Percentiles rank a stretch among this genome's conserved stretches.
Evolutionary conservation across 768 basidiomycete genomes (phyloP).

Genomic region (Trichaptum fuscoviolaceum): DNA sequence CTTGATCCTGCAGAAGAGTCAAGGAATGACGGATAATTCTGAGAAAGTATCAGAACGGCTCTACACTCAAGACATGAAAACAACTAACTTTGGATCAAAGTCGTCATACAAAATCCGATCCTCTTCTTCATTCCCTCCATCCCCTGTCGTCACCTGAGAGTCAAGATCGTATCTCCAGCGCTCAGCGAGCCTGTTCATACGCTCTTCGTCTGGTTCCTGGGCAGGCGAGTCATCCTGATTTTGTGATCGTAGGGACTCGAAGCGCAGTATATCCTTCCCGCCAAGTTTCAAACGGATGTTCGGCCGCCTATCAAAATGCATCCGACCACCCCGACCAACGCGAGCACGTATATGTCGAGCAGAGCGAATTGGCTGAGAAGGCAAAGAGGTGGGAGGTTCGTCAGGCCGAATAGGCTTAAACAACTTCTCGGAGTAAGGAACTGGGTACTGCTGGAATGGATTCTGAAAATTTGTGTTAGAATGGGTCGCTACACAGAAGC

Average conservation of each 20-base stretch:
- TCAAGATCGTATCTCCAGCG: constrained; percentile 70
- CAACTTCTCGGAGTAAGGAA: constrained; percentile 54
- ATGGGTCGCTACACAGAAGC: not conserved
- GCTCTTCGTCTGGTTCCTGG: constrained; percentile 32
- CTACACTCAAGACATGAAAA: not conserved
- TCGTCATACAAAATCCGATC: constrained; percentile 70
- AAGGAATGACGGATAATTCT: constrained; percentile 54
- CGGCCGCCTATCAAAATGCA: constrained; percentile 67
- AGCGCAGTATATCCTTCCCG: constrained; percentile 7
- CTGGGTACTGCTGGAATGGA: constrained; percentile 61
- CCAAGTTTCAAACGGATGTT: constrained; percentile 17
- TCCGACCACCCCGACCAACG: constrained; percentile 76
- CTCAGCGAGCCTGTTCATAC: constrained; percentile 40
- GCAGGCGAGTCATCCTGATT: constrained; percentile 2
- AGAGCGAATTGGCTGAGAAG: constrained; percentile 32
- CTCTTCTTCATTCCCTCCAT: constrained; percentile 61
- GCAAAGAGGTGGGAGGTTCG: constrained; percentile 27
- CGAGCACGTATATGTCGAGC: constrained; percentile 58
- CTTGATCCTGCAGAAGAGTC: constrained; percentile 51
- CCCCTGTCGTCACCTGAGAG: constrained; percentile 49
- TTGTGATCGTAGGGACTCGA: constrained; percentile 1
- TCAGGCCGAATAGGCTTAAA: constrained; percentile 57
- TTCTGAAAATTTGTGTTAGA: constrained; percentile 36
- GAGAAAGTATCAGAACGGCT: constrained; percentile 6
- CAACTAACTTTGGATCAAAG: constrained; percentile 45